A percentile compares a stretch with the other conserved stretches of the same genome.
phyloP scores from a whole-genome alignment of 164 flowering plant species.

The Protea cynaroides region DNA sequence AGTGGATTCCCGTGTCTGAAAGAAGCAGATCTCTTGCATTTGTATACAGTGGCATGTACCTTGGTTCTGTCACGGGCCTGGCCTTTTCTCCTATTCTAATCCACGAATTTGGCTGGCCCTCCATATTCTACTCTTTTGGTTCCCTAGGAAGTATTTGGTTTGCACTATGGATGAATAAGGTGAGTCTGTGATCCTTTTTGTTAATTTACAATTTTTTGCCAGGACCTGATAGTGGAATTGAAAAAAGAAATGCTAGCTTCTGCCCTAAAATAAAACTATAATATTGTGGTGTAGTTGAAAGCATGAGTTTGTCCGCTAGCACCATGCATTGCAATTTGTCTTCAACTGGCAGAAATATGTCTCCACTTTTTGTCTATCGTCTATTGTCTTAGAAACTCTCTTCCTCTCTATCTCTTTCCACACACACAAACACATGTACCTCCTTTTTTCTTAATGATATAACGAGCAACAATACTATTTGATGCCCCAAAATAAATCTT shows the following conservation, averaged over 20 bases:
- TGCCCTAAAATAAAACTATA: background rate
- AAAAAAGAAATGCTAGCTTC: background rate
- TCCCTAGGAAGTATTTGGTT: conserved; percentile 97
- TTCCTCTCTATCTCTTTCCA: no score
- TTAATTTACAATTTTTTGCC: background rate
- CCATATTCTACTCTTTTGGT: conserved; percentile 93
- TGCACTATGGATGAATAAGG: conserved; percentile 81
- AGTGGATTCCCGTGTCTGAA: conserved; percentile 98
- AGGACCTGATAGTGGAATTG: no score
- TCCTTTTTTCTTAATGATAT: background rate
- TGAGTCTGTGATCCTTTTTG: conserved; percentile 23
- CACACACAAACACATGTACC: no score
- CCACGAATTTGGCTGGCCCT: conserved; percentile 92
- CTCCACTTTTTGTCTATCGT: background rate
- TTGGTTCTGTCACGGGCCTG: conserved; percentile 95
- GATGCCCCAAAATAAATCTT: no score
- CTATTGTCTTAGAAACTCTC: no score
- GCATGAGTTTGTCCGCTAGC: background rate
- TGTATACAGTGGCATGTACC: conserved; percentile 98
- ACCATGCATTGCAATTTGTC: background rate
- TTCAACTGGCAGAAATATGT: no score
- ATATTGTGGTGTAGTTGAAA: background rate
- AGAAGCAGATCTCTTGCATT: conserved; percentile 98
- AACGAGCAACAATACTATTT: background rate
- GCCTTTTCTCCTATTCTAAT: conserved; percentile 82